Conservation (phyloP, 345 rosid species). For the Physaria fendleri region DNA sequence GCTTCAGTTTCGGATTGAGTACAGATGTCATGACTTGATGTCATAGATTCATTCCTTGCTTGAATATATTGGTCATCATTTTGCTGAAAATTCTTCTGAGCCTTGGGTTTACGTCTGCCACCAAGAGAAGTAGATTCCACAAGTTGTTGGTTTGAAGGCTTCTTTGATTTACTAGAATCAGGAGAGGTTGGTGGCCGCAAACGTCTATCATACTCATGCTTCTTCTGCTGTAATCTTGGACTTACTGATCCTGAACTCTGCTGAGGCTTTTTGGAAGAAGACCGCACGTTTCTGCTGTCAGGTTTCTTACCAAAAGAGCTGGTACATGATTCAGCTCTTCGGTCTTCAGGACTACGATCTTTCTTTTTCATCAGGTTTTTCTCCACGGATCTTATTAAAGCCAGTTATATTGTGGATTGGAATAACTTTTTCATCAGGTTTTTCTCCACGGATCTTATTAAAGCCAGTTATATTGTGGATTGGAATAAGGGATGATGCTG, state of each 20-base stretch:
- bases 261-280: constrained; percentile 43
- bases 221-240: constrained; percentile 68
- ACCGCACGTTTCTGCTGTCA: constrained; percentile 34
- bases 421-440: constrained; percentile 35
- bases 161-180: constrained; percentile 50
- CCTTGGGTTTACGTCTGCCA: constrained; percentile 40
- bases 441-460: constrained; percentile 34
- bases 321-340: constrained; percentile 28
- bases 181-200: constrained; percentile 74
- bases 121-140: constrained; percentile 48
- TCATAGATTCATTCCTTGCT: constrained; percentile 50
- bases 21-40: no score
- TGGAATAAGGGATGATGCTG: constrained; percentile 51
- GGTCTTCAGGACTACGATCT: constrained; percentile 39
- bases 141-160: constrained; percentile 37
- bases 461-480: constrained; percentile 40
- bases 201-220: constrained; percentile 50
- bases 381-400: constrained; percentile 34
- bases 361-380: constrained; percentile 33
- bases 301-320: constrained; percentile 43
- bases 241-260: constrained; percentile 50
- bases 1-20: no score
- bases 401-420: constrained; percentile 45
- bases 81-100: constrained; percentile 34
- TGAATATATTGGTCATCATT: constrained; percentile 60